Evolutionary conservation across 1,284 basidiomycete species (phyloP), one percentile per base, ranked within the genome.

Genomic region (Neonothopanus nambi): DNA sequence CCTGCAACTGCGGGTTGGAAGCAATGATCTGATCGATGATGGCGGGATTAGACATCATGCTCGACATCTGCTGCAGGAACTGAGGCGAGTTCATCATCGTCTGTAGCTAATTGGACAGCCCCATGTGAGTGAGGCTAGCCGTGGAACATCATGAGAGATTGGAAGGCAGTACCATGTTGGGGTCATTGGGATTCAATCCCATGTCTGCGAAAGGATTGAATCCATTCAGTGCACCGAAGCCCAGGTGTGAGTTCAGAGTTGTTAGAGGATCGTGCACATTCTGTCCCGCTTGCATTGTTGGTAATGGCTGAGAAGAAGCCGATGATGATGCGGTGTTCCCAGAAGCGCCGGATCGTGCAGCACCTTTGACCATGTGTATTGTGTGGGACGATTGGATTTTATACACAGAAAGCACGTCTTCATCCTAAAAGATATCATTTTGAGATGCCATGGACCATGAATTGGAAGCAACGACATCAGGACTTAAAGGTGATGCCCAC

Each of bases 301-400:
- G 90, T 23, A 89, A 75, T 52, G 78, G 78, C 58, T 79, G 85
- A 26, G 74, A 71, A 1, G 72, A 48, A 3, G 66, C 50, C 7
- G 69, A 44, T 37, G 63, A 68, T 39, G 65, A 54, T 11, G 70
- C 59, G 17, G 66, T 52, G 5, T 21, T 28, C 23, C 71, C 46
- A 21, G 44, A 35, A 4, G 60, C 60, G 0, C 75, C 70, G 1
- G 82, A 65, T 28, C 87, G 83, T 9, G 86, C 77, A 2, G 82
- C 85, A 40, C 92, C 91, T 70, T 95, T 96, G 62, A 96, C 93
- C 89, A 96, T 93, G 67, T 95, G 93, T 42, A 95, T 85, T 0
- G 93, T 95, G 67, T 96, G 90, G 8, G 82, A 78, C 1, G 85
- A 79, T 66, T 92, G 89, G 58, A 96, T 93, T 78, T 95, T 95